phyloP scores from a whole-genome alignment of 108 stramenopile species.

The Cylindrotheca closterium region DNA sequence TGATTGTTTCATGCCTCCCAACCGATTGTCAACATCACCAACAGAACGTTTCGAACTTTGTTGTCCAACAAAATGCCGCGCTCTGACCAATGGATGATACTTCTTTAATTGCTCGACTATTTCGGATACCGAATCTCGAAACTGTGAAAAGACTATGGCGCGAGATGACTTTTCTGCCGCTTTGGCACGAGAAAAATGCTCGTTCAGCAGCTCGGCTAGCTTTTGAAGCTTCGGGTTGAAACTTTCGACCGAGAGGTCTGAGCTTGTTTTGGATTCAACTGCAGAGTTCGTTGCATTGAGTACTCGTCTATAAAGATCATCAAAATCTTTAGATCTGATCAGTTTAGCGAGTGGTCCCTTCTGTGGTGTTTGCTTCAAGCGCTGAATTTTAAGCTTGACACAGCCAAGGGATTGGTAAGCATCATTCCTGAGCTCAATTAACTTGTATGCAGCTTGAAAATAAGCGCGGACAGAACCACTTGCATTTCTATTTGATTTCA shows the following conservation, averaged over 20 bases:
- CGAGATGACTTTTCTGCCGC: conserved; percentile 54
- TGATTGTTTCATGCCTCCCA: conserved; percentile 80
- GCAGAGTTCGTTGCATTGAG: conserved; percentile 32
- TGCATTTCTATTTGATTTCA: conserved; percentile 24
- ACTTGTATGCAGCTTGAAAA: conserved; percentile 45
- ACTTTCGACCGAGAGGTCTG: background rate
- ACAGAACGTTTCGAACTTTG: conserved; percentile 7
- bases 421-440: conserved; percentile 44
- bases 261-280: background rate
- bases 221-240: conserved; percentile 75
- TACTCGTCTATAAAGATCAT: conserved; percentile 37
- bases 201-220: conserved; percentile 66
- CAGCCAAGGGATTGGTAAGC: conserved; percentile 52
- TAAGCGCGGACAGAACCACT: conserved; percentile 7
- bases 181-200: conserved; percentile 72
- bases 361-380: conserved; percentile 28
- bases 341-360: conserved; percentile 33
- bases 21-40: conserved; percentile 6
- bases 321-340: conserved; percentile 39
- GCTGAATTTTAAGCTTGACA: conserved; percentile 44
- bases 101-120: conserved; percentile 55
- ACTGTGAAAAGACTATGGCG: conserved; percentile 89
- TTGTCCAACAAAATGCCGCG: conserved; percentile 81
- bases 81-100: conserved; percentile 45
- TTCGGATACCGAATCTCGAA: conserved; percentile 73